A percentile compares a stretch with the other conserved stretches of the same genome.
Conservation (phyloP, 768 basidiomycete species). For the Pleurotus eryngii region DNA sequence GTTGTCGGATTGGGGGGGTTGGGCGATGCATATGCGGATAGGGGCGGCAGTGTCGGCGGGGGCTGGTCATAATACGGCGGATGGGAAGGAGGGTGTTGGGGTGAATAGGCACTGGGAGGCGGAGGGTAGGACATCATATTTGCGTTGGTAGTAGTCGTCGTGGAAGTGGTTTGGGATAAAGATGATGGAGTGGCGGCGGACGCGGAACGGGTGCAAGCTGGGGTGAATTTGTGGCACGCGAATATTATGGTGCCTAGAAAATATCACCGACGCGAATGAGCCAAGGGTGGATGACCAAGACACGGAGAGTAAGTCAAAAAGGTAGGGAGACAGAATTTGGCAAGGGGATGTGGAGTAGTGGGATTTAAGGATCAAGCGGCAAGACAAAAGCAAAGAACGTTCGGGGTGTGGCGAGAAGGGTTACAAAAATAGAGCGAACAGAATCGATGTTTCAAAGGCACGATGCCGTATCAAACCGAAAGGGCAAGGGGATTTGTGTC, state of each 20-base stretch:
- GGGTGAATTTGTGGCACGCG: slow-evolving; percentile 66
- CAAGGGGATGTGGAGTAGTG: background rate
- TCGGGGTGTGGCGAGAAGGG: too few species aligned
- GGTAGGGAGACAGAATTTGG: slow-evolving; percentile 2
- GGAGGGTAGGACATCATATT: background rate
- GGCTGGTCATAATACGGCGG: slow-evolving; percentile 40
- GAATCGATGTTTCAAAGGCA: too few species aligned
- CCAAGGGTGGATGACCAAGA: background rate
- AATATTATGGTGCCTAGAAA: slow-evolving; percentile 63
- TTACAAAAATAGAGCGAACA: too few species aligned
- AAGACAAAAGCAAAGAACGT: too few species aligned
- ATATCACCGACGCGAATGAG: slow-evolving; percentile 15
- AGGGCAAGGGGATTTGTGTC: background rate
- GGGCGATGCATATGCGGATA: slow-evolving; percentile 28
- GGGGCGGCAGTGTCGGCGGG: slow-evolving; percentile 40
- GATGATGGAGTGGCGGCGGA: slow-evolving; percentile 39
- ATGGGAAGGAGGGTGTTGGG: slow-evolving; percentile 23
- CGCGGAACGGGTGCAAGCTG: slow-evolving; percentile 37
- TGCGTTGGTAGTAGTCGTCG: background rate
- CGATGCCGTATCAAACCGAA: background rate
- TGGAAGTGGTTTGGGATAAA: background rate
- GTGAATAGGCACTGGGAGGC: background rate
- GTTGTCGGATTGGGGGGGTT: slow-evolving; percentile 29
- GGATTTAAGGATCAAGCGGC: too few species aligned
- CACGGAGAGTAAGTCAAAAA: slow-evolving; percentile 22